Evolutionary conservation across 1,139 yeast genomes (phyloP).

Genomic region (Eremothecium coryli): DNA sequence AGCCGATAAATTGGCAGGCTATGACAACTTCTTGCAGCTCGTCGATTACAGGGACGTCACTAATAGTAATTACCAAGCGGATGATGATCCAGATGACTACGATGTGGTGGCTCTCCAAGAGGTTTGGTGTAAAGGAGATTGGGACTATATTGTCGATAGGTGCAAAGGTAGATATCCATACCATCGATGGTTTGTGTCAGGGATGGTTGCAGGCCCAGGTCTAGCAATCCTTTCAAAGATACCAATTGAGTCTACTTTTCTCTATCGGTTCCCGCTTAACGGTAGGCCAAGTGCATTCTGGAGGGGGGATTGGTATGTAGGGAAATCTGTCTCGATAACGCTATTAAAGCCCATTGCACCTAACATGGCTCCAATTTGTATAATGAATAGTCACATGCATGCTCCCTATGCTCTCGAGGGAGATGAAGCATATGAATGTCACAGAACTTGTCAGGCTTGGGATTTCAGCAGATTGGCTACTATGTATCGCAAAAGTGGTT

Average conservation of each 20-base stretch:
- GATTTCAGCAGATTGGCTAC: slow-evolving; percentile 66
- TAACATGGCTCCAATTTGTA: slow-evolving; percentile 52
- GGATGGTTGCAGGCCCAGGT: slow-evolving; percentile 91
- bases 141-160: slow-evolving; percentile 47
- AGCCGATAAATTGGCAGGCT: slow-evolving; percentile 51
- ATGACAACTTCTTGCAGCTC: slow-evolving; percentile 4
- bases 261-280: slow-evolving; percentile 80
- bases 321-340: slow-evolving; percentile 79
- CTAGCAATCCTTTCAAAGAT: slow-evolving; percentile 73
- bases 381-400: slow-evolving; percentile 91
- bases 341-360: slow-evolving; percentile 44
- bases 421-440: slow-evolving; percentile 84
- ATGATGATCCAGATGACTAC: slow-evolving; percentile 36
- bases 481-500: slow-evolving; percentile 61
- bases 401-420: slow-evolving; percentile 84
- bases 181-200: slow-evolving; percentile 64
- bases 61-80: slow-evolving; percentile 9
- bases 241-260: slow-evolving; percentile 70
- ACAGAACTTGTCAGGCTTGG: slow-evolving; percentile 95
- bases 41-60: slow-evolving; percentile 4
- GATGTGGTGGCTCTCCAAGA: slow-evolving; percentile 90
- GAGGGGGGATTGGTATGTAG: slow-evolving; percentile 97
- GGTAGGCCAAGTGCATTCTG: slow-evolving; percentile 91
- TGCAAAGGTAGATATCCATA: slow-evolving; percentile 50
- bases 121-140: slow-evolving; percentile 83